Conservation (phyloP, 257 asterid genomes). For the Solanum commersonii region DNA sequence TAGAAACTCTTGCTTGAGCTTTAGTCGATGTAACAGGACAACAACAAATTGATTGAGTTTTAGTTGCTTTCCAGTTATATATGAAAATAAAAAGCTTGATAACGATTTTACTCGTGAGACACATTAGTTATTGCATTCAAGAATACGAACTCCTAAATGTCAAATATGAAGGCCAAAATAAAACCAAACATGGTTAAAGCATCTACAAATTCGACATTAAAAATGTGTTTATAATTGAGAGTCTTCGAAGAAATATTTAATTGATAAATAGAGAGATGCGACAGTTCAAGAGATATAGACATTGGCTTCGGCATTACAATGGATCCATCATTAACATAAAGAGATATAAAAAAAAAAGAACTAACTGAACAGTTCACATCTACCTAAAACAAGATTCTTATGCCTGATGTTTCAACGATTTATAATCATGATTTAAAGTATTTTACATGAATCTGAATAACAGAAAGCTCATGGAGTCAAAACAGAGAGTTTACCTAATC, state of each 20-base stretch:
- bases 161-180: too few relatives aligned
- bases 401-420: not conserved
- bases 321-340: not conserved
- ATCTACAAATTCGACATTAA: not conserved
- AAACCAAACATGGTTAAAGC: too few relatives aligned
- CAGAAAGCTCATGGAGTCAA: too few relatives aligned
- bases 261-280: slow-evolving; percentile 55
- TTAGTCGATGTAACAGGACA: too few relatives aligned
- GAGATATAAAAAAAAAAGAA: not conserved
- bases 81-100: too few relatives aligned
- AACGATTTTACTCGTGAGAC: too few relatives aligned
- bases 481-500: too few relatives aligned
- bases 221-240: slow-evolving; percentile 25
- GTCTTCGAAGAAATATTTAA: slow-evolving; percentile 48
- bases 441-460: not conserved
- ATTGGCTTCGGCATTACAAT: not conserved
- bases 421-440: not conserved
- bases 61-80: too few relatives aligned
- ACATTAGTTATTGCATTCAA: too few relatives aligned
- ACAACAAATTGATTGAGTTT: too few relatives aligned
- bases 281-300: slow-evolving; percentile 42
- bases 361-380: not conserved
- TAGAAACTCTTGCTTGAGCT: too few relatives aligned
- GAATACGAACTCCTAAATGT: too few relatives aligned
- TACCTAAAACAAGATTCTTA: not conserved